Evolutionary conservation across 106 monocot genomes (phyloP), one percentile per base, ranked within the genome.

Genomic region (Platanthera guangdongensis): DNA sequence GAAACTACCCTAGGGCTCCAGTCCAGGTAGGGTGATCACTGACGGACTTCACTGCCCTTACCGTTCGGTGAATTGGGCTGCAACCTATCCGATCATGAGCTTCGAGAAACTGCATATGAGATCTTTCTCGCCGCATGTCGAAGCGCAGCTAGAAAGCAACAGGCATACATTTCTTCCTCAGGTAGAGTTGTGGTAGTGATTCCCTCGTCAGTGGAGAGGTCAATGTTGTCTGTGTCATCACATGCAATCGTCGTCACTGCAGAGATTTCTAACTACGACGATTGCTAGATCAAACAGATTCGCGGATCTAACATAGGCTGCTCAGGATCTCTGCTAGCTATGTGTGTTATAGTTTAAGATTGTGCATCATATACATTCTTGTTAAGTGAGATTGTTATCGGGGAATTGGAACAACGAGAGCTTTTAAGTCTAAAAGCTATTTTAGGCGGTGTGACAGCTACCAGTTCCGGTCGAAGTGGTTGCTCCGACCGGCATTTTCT

Each of bases 71-170:
- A 72, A 9, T 78, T 92, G 15, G 80, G 73, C 18, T 45, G 74
- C 74, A 7, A 57, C 21, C 46, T 92, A 47, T 80, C 84, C 30
- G 78, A 81, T 75, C 47, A 64, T 15, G 88, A 88, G 49, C 88
- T 91, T 60, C 79, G 85, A 0, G 83, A 88, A 75, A 82, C 82
- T 5, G 84, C 91, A 3, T 92, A 92, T 84, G 88, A 92, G 82
- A 84, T 92, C 78, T 81, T 88, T 80, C 84, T 86, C 50, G 84
- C 75, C 46, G 82, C 86, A 7, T 92, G 84, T 82, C 84, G 84
- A 53, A 62, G 86, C 57, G 82, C 84, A 10, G 86, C 84, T 16
- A 73, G 81, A 12, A 89, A 73, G 80, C 89, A 81, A n/a, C 86
- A 86, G 19, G 82, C 89, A 51, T 86, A 81, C 81, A 82, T 88